Base-by-base conservation (phyloP, 1,139 yeast genomes). In the Pichia terricola region DNA sequence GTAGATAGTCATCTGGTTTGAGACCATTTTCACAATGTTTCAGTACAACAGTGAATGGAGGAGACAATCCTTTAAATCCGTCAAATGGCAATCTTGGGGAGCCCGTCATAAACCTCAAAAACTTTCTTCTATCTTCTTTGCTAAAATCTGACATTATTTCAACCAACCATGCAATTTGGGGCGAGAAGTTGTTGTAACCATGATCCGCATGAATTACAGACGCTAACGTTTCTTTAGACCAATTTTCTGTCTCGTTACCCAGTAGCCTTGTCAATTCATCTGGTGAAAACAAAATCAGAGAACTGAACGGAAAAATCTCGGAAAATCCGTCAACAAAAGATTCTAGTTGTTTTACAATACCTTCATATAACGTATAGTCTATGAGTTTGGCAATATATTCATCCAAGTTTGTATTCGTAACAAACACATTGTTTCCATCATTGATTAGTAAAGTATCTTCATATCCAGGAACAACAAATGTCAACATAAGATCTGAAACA, bases 71-170 rank as follows among this genome's bases (percentile, higher is more conserved):
- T 55, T 81, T 83, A 67, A 91, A 91, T 0, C 98, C 98, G 0
- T 97, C 98, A 55, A 88, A 76, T 1, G 98, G 98, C 41, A 91
- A 65, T 53, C 82, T 85, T 3, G 97, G 96, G 4, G 96, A 79
- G 0, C 98, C 98, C 0, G 98, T 91, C 50, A 89, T 68, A 61
- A 91, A 91, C 60, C 87, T 96, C 41, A 88, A 65, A 57, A 91
- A 89, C 34, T 72, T 65, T 40, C 97, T 71, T 50, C 83, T 77
- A 50, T 88, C 83, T 2, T 63, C 57, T 4, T 57, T 56, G 9
- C 63, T 45, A 50, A 88, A 82, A 5, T 66, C 66, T 4, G 75
- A 60, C 73, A 91, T 68, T 1, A 86, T 71, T 33, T 69, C 68
- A 31, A 88, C 63, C 46, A 91, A 65, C 48, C 75, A 70, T 48